Conservation (phyloP, 768 basidiomycete species). For the Mycena amicta region DNA sequence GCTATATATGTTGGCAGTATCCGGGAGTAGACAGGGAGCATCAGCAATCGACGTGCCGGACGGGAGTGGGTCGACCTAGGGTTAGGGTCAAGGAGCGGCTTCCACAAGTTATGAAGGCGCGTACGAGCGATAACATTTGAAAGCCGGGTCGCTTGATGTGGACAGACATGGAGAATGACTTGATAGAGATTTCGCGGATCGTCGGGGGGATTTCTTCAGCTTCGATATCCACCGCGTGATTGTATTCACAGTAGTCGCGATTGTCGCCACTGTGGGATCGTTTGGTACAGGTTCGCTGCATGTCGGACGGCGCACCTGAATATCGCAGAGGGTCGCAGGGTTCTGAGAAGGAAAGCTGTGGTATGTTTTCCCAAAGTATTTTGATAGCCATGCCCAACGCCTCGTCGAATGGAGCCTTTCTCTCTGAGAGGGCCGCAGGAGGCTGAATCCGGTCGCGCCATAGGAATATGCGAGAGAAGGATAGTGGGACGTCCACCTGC, state of each 20-base stretch:
- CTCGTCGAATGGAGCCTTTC: constrained; percentile 67
- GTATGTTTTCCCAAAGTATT: constrained; percentile 82
- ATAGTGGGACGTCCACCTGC: constrained; percentile 52
- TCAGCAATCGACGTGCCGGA: constrained; percentile 55
- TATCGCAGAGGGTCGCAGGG: constrained; percentile 64
- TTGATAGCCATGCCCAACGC: constrained; percentile 82
- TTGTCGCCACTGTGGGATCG: constrained; percentile 70
- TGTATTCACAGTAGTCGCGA: constrained; percentile 86
- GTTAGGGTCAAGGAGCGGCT: not conserved
- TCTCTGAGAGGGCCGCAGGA: constrained; percentile 81
- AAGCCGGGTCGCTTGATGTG: constrained; percentile 81
- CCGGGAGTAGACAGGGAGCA: constrained; percentile 77
- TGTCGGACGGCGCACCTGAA: constrained; percentile 67
- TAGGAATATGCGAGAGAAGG: constrained; percentile 84
- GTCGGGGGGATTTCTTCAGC: constrained; percentile 24
- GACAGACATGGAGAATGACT: constrained; percentile 79
- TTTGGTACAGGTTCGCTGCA: not conserved
- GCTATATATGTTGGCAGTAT: constrained; percentile 62
- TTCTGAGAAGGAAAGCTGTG: constrained; percentile 68
- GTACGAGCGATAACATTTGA: constrained; percentile 69
- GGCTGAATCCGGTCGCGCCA: constrained; percentile 73
- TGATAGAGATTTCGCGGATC: constrained; percentile 82
- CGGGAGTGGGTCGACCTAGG: constrained; percentile 34
- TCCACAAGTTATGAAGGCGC: not conserved
- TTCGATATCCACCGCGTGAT: constrained; percentile 44